Evolutionary conservation across 768 basidiomycete species (phyloP), one percentile per base, ranked within the genome.

Genomic region (Mycena floridula): DNA sequence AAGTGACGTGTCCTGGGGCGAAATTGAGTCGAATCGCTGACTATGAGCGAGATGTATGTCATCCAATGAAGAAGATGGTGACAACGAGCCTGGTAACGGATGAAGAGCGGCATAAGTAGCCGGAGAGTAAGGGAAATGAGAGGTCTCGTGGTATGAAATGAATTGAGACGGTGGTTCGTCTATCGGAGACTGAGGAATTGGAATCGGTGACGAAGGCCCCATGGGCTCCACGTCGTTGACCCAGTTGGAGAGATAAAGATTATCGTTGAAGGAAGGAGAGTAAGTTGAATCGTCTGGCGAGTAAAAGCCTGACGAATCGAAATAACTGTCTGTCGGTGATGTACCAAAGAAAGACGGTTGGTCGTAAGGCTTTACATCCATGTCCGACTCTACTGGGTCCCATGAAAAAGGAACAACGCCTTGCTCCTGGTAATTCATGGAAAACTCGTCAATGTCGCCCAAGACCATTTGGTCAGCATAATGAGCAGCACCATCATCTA

Each of bases 1-100:
- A n/a, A n/a, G n/a, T n/a, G 79, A 72, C 5, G 76, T 77, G 37
- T 85, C 81, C 15, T 72, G 68, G 13, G 84, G 80, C 6, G 82
- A 79, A 45, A 81, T 70, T 1, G 84, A 81, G 22, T 70, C 63
- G 9, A 79, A 61, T 30, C 69, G 67, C 42, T 69, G 72, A 30
- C 70, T 63, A 35, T 64, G 63, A 2, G 59, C 62, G 49, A 68
- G 57, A 52, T 61, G 61, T 40, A 58, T 61, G 21, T 73, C 77
- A 26, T 78, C 77, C 45, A 70, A 76, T 1, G 70, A 66, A 8
- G 79, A 74, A 0, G 76, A 59, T 8, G 80, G 80, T 7, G 80
- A 81, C 50, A 77, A 61, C 8, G 83, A 82, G 40, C 78, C 66
- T 36, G 81, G 82, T 8, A 84, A 70, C 25, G 76, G 73, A 52